Base-by-base conservation (phyloP, 148 eudicot genomes). In the Linanthus parryae region DNA sequence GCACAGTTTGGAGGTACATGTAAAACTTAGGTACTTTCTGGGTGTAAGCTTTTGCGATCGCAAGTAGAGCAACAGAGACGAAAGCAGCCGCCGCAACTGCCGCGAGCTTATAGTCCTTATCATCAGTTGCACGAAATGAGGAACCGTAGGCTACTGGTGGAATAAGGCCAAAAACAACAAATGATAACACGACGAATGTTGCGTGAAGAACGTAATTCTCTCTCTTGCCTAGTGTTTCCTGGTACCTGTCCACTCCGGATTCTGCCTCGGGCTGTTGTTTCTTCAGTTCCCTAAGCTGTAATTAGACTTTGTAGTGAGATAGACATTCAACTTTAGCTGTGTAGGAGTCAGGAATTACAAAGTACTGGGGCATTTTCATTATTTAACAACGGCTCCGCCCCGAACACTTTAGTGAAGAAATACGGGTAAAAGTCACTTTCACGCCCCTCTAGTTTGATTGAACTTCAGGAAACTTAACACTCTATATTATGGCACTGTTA, bases 11-110 rank as follows among this genome's bases (percentile, higher is more conserved):
- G n/a, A n/a, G n/a, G n/a, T n/a, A n/a, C 3, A 64, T 13, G 42
- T 81, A 86, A 2, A 51, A 26, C 61, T 74, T 85, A 8, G 76
- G 82, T 24, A 86, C 71, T 18, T 66, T 73, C 58, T 58, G 78
- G 21, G 57, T 57, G 43, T 73, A 73, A 3, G 95, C 91, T 66
- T 82, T 82, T 23, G 69, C 97, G 9, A 48, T 31, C 10, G 87
- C 69, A 22, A 86, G 82, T 8, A 79, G 2, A 19, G 58, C 21
- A 33, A 91, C 73, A 76, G 59, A 81, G 9, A 72, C 29, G 18
- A 85, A 63, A 22, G 89, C 70, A 59, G 77, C 59, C 13, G 61
- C 66, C 20, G 79, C 79, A 27, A 81, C 69, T 41, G 69, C 64
- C 19, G 68, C 18, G 34, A 51, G 57, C 31, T 41, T 51, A 27